These are phyloP conservation scores for Lignosus rhinocerotis DNA, from an alignment of 1,284 basidiomycete genomes.

Conservation along the genomic window DNA sequence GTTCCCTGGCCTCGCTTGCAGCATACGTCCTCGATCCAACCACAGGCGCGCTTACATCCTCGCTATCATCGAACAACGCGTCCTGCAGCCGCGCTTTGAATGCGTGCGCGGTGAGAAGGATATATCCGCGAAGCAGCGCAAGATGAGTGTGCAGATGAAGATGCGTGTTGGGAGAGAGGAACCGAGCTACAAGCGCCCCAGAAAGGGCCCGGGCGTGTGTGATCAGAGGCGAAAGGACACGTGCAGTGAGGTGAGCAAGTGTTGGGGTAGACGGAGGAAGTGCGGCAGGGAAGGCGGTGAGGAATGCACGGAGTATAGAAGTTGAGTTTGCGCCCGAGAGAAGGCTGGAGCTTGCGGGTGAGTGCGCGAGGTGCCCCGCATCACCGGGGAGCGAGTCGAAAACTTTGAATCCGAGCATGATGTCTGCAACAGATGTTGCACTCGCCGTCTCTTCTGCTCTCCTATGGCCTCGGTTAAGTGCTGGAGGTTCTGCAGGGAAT, in stretches of 20 bases:
- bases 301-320: constrained; percentile 45
- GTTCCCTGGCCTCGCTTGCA: constrained; percentile 10
- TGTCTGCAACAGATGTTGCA: constrained; percentile 13
- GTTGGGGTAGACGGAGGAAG: constrained; percentile 67
- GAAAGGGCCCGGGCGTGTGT: constrained; percentile 61
- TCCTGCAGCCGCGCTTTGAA: constrained; percentile 65
- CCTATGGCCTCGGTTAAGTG: neutral
- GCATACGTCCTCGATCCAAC: constrained; percentile 19
- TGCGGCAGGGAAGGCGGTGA: constrained; percentile 53
- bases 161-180: constrained; percentile 53
- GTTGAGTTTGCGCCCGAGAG: constrained; percentile 26
- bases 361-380: neutral
- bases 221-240: constrained; percentile 59
- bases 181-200: constrained; percentile 55
- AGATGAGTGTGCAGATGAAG: constrained; percentile 67
- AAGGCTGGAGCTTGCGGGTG: neutral
- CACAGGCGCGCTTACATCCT: constrained; percentile 40
- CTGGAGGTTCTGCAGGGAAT: neutral
- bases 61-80: constrained; percentile 71
- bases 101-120: constrained; percentile 62
- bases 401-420: constrained; percentile 49
- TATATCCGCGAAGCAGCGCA: constrained; percentile 64
- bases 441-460: neutral
- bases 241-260: constrained; percentile 54
- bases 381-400: constrained; percentile 71